A percentile compares a stretch with the other conserved stretches of the same genome.
Evolutionary conservation across 192 early-diverging fungal genomes (phyloP).

Genomic region (Irineochytrium annulatum): DNA sequence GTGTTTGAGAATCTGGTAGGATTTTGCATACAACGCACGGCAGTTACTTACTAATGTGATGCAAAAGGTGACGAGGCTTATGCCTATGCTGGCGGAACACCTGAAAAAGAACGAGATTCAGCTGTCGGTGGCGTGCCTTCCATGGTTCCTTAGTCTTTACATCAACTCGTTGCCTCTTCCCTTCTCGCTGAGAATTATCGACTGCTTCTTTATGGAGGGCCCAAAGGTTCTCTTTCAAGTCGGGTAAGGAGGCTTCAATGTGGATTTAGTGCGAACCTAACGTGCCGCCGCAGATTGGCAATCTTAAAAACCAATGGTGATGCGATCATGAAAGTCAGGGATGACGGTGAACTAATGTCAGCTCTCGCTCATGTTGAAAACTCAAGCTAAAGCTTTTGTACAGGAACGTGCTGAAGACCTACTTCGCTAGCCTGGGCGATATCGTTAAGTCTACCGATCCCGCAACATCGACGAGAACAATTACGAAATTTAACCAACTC

Average conservation of each 20-base stretch:
- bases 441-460: constrained; percentile 32
- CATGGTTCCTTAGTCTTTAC: constrained; percentile 96
- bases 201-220: constrained; percentile 98
- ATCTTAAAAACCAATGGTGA: constrained; percentile 89
- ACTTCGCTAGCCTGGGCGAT: constrained; percentile 79
- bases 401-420: constrained; percentile 80
- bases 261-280: constrained; percentile 13
- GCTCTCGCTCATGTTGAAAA: constrained; percentile 3
- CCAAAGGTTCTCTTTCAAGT: constrained; percentile 95
- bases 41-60: constrained; percentile 13
- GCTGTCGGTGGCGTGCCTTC: constrained; percentile 92
- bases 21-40: not conserved
- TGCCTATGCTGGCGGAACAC: constrained; percentile 83
- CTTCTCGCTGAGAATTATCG: constrained; percentile 83
- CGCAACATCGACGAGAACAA: constrained; percentile 16
- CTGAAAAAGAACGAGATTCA: constrained; percentile 88
- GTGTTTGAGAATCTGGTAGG: constrained; percentile 81
- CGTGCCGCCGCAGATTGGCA: constrained; percentile 57
- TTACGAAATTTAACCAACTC: constrained; percentile 81
- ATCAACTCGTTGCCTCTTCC: constrained; percentile 94
- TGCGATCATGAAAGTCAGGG: constrained; percentile 48
- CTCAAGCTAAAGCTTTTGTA: constrained; percentile 30
- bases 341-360: constrained; percentile 58
- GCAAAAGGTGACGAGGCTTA: constrained; percentile 70
- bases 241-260: constrained; percentile 45